Evolutionary conservation across 495 filamentous ascomycete species (phyloP), one percentile per base, ranked within the genome.

Genomic region (Penicillium chermesinum): DNA sequence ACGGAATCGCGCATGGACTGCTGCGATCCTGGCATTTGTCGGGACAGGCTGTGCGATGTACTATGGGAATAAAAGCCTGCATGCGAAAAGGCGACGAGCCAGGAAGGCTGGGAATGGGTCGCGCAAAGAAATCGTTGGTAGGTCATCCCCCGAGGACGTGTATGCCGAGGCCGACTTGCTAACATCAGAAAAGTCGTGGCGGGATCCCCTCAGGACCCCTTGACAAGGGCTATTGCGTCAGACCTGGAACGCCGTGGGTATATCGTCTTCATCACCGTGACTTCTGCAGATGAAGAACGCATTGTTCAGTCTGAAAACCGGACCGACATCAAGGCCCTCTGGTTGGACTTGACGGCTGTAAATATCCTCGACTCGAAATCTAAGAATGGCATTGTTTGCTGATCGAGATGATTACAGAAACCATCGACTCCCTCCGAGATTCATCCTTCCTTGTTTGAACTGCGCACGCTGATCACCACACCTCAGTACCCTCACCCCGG

Each of bases 241-340:
- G 94, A 97, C 57, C 61, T 98, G 46, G 93, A 97, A 64, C 79
- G 89, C 41, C 80, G 90, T 41, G 94, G 94, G 12, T 97, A 95
- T 60, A 87, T 97, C 38, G 90, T 97, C 17, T 97, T 87, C 58
- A 73, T 98, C 41, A 85, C 93, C 0, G 89, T 88, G 50, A 84
- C 77, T 48, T 85, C 79, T 7, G 63, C 78, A 37, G 86, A 93
- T 40, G 94, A 97, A 52, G 94, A 97, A 55, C 76, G 86, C 12
- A 65, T 83, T 27, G 82, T 97, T 20, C 82, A 87, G 41, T 76
- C 79, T 32, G 78, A 94, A 58, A 78, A 84, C 14, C 75, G 89
- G 44, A 73, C 77, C 1, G 93, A 97, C 64, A 86, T 98, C 55
- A 76, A 81, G 49, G 79, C 93, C 4, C 67, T 98, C 46, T 82